Base-by-base conservation (phyloP, 2,329 filamentous ascomycete genomes). In the Xylogone sp. region DNA sequence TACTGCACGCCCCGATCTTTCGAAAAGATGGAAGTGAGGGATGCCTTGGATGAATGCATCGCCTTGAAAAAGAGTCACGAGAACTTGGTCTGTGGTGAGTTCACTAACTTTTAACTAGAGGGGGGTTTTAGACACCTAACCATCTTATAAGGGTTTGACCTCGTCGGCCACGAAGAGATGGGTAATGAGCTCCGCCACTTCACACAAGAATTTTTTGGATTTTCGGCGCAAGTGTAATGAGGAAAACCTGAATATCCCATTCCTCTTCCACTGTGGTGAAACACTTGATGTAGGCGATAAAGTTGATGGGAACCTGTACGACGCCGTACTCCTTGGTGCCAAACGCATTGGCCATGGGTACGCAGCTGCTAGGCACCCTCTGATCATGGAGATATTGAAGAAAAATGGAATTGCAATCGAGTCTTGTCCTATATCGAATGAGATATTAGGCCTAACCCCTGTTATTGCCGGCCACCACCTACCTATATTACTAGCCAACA, bases 231-330 rank as follows among this genome's bases (percentile, higher is more conserved):
- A 73, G 1, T 88, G 85, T 67, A 61, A 68, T 4, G 52, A 57
- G 1, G 64, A 72, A 1, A 59, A 62, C 0, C 53, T 86, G 3
- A 74, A 82, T 0, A 86, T 90, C 2, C 87, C 87, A 0, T 88
- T 90, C 61, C 71, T 90, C 34, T 88, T 90, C 61, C 87, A 91
- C 68, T 89, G 87, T 56, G 87, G 87, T 20, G 87, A 91, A 69
- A 88, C 87, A 1, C 73, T 88, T 3, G 83, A 88, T 24, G 76
- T 79, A 9, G 86, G 85, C 34, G 77, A 76, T 21, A 78, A 82
- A 4, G 76, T 77, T 1, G 83, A 90, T 56, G 82, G 78, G 18
- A 91, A 90, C 62, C 71, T 91, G 0, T 74, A 84, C 46, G 86
- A 89, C 56, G 84, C 87, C 3, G 75, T 88, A 1, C 68, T 86